Percentiles rank a stretch among this genome's conserved stretches.
These are phyloP conservation scores for Uncinocarpus reesii DNA, from an alignment of 2,329 filamentous ascomycete genomes.

Conservation along the genomic window DNA sequence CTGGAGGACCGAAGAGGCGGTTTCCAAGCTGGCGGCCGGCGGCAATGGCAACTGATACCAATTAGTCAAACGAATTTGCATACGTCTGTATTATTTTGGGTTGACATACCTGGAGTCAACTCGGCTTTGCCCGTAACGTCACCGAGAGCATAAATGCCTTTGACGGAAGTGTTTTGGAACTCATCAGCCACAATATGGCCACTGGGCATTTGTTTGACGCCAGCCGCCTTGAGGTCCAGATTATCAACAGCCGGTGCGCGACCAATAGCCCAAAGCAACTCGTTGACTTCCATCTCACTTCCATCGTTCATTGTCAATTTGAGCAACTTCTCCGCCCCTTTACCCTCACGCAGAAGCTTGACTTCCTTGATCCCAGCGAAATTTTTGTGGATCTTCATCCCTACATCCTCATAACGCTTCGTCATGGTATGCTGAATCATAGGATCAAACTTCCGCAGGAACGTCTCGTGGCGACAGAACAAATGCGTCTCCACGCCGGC, in stretches of 20 bases:
- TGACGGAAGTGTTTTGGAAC: slow-evolving; percentile 41
- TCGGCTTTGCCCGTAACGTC: slow-evolving; percentile 44
- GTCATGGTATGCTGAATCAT: slow-evolving; percentile 46
- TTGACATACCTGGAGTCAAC: slow-evolving; percentile 38
- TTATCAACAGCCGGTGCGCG: slow-evolving; percentile 38
- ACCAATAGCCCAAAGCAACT: slow-evolving; percentile 44
- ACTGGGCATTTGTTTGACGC: slow-evolving; percentile 32
- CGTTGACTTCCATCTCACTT: slow-evolving; percentile 38
- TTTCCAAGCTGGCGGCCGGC: slow-evolving; percentile 42
- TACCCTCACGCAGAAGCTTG: slow-evolving; percentile 36
- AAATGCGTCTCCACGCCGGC: slow-evolving; percentile 42
- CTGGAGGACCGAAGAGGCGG: slow-evolving; percentile 41
- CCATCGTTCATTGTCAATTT: slow-evolving; percentile 37
- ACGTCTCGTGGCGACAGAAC: slow-evolving; percentile 41
- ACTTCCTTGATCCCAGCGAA: slow-evolving; percentile 41
- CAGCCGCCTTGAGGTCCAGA: slow-evolving; percentile 33
- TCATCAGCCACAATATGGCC: slow-evolving; percentile 41
- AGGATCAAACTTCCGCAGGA: slow-evolving; percentile 44
- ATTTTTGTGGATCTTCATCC: slow-evolving; percentile 40
- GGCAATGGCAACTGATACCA: slow-evolving; percentile 40
- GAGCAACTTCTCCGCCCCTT: slow-evolving; percentile 38
- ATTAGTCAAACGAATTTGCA: neutral
- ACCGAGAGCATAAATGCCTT: slow-evolving; percentile 42
- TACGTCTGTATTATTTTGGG: neutral
- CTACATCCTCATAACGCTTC: slow-evolving; percentile 40